Conservation (phyloP, 148 eudicot species). For the Vaccinium myrtillus region DNA sequence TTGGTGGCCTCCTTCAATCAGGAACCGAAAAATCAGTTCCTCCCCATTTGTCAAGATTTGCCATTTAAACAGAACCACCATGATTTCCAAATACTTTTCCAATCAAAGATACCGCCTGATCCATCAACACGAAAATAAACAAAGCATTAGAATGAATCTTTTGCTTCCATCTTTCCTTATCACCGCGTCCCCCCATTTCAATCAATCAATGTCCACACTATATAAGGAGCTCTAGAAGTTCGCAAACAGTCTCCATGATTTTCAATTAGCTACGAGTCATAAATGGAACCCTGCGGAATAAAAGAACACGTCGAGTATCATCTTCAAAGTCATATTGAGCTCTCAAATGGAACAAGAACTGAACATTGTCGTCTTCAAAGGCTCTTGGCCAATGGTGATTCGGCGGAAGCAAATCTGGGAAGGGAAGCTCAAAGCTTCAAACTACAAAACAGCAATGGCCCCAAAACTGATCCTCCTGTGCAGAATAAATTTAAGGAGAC, state of each 20-base stretch:
- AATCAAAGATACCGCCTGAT: not conserved
- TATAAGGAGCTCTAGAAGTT: not conserved
- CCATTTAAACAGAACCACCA: not conserved
- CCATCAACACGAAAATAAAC: not conserved
- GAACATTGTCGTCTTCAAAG: not conserved
- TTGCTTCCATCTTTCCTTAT: not conserved
- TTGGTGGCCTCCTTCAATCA: no score
- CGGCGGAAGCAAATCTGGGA: not conserved
- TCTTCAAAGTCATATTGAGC: not conserved
- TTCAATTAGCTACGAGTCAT: not conserved
- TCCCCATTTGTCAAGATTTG: no score
- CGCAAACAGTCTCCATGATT: not conserved
- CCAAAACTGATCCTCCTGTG: not conserved
- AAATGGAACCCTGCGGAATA: not conserved
- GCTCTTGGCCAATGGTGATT: not conserved
- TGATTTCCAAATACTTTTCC: not conserved
- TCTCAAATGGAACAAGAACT: not conserved
- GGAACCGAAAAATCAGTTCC: no score
- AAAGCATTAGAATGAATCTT: not conserved
- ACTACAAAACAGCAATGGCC: not conserved
- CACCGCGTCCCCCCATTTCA: not conserved
- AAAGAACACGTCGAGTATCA: not conserved
- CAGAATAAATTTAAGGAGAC: not conserved
- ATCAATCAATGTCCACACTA: not conserved
- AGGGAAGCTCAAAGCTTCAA: not conserved